These are phyloP conservation scores for Pulveroboletus frians DNA, from an alignment of 768 basidiomycete genomes.

Conservation along the genomic window DNA sequence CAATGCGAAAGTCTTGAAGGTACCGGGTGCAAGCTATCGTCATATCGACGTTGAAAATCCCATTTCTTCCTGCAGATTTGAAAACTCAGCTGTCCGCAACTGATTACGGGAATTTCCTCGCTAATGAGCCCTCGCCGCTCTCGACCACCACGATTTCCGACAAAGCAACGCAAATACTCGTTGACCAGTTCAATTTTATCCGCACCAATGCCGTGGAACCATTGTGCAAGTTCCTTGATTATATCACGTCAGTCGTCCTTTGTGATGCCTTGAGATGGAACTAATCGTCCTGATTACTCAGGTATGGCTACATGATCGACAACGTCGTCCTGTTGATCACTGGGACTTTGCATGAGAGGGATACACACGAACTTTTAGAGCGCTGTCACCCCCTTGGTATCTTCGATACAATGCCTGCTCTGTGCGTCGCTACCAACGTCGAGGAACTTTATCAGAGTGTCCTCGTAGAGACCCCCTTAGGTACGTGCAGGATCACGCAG, in stretches of 20 bases:
- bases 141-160: constrained; percentile 95
- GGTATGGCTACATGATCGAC: constrained; percentile 99
- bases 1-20: constrained; percentile 98
- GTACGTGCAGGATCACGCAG: constrained; percentile 42
- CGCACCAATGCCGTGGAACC: constrained; percentile 89
- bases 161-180: constrained; percentile 90
- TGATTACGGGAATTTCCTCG: constrained; percentile 97
- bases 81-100: constrained; percentile 92
- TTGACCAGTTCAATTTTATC: constrained; percentile 96
- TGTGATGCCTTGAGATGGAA: background rate
- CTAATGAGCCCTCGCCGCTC: constrained; percentile 91
- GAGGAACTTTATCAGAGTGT: constrained; percentile 97
- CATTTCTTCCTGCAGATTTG: constrained; percentile 59
- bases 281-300: constrained; percentile 30
- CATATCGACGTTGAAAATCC: background rate
- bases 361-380: constrained; percentile 93
- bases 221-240: constrained; percentile 89
- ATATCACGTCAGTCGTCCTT: constrained; percentile 76
- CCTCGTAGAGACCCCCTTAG: constrained; percentile 94
- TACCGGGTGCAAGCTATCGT: constrained; percentile 28
- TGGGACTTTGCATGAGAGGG: constrained; percentile 93
- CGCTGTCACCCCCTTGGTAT: constrained; percentile 96
- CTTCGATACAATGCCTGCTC: constrained; percentile 97
- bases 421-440: constrained; percentile 98
- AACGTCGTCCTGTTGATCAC: constrained; percentile 97